Evolutionary conservation across 768 basidiomycete species (phyloP).

Genomic region (Tulasnella sp.): DNA sequence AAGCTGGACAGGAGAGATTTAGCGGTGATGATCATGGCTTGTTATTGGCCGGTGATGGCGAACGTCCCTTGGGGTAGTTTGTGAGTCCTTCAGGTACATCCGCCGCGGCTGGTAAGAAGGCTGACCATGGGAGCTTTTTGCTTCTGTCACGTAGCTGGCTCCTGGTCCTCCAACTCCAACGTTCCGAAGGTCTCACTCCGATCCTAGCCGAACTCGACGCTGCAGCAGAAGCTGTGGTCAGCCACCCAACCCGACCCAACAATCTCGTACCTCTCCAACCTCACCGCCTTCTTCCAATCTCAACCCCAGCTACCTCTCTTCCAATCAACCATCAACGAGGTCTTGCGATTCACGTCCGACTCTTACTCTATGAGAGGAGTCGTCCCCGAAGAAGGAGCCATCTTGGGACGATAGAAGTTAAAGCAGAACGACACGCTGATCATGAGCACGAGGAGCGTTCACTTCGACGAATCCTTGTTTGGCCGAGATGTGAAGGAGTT

Average conservation of each 20-base stretch:
- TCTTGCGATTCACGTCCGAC: too few relatives aligned
- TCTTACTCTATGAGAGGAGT: too few relatives aligned
- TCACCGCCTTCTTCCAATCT: constrained; percentile 23
- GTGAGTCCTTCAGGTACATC: neutral
- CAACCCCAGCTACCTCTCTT: constrained; percentile 4
- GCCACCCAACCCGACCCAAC: neutral
- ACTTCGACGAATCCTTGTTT: too few relatives aligned
- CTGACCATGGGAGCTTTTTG: neutral
- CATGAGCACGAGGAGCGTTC: too few relatives aligned
- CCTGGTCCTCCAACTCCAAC: constrained; percentile 5
- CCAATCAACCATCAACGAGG: too few relatives aligned
- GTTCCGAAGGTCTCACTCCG: constrained; percentile 8
- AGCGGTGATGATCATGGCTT: neutral
- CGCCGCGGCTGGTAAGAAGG: too few relatives aligned
- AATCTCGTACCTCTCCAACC: constrained; percentile 11
- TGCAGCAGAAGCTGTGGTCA: neutral
- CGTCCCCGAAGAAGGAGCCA: too few relatives aligned
- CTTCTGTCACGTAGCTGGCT: neutral
- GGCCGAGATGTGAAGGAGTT: too few relatives aligned
- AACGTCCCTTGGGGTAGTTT: constrained; percentile 15
- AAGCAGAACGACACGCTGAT: too few relatives aligned
- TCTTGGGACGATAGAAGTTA: too few relatives aligned
- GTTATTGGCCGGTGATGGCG: constrained; percentile 20
- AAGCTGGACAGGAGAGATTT: neutral
- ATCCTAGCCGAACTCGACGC: constrained; percentile 22